phyloP scores from a whole-genome alignment of 371 early-diverging fungal genomes.

The Mortierella sp. region DNA sequence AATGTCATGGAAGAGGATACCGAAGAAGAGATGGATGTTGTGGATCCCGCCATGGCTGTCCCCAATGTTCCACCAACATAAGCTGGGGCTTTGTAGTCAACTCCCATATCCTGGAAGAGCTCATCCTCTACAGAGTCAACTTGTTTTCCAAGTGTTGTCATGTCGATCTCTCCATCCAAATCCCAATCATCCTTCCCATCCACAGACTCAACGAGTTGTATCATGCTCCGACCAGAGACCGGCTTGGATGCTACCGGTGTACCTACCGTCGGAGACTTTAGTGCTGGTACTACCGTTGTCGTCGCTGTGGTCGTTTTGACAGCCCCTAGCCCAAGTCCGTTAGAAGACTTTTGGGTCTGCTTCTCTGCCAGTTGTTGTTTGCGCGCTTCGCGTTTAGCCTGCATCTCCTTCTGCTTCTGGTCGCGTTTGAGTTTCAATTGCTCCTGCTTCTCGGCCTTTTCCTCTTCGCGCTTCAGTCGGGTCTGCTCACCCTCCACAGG shows the following conservation, averaged over 20 bases:
- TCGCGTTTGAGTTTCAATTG: conserved; percentile 41
- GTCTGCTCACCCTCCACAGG: conserved; percentile 34
- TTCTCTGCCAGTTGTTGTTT: conserved; percentile 46
- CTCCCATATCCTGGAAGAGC: conserved; percentile 48
- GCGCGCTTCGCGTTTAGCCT: conserved; percentile 48
- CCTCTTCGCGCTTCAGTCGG: conserved; percentile 26
- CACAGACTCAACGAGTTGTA: conserved; percentile 7
- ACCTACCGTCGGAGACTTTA: background rate
- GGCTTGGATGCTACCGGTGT: conserved; percentile 4
- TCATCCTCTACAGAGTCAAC: conserved; percentile 32
- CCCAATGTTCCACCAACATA: conserved; percentile 23
- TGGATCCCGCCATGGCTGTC: conserved; percentile 18
- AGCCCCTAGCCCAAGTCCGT: conserved; percentile 8
- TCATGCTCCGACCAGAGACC: conserved; percentile 12
- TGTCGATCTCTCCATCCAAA: conserved; percentile 26
- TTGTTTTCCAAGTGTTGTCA: conserved; percentile 19
- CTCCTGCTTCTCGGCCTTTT: conserved; percentile 40
- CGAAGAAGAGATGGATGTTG: conserved; percentile 15
- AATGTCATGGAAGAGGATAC: conserved; percentile 27
- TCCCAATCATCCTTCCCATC: conserved; percentile 47
- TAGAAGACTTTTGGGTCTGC: conserved; percentile 31
- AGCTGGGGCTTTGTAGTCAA: conserved; percentile 35
- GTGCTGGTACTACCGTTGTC: background rate
- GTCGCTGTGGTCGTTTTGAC: conserved; percentile 1
- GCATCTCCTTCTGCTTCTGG: conserved; percentile 51